Evolutionary conservation across 2,329 filamentous ascomycete genomes (phyloP).

Genomic region (Pseudogymnoascus pannorum): DNA sequence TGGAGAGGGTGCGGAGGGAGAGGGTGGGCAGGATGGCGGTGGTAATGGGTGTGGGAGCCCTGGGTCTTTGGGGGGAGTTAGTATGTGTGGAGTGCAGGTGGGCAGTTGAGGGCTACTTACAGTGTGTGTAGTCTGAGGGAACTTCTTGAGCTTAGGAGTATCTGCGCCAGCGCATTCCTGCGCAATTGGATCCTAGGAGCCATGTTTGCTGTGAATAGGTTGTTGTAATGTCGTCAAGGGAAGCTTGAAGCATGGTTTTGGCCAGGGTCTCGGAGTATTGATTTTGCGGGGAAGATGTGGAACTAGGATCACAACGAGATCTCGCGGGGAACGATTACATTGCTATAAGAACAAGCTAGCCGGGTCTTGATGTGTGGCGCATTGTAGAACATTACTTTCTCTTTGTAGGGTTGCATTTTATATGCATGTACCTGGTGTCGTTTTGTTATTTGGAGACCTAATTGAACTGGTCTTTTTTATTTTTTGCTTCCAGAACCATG

Average conservation of each 20-base stretch:
- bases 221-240: background rate
- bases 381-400: background rate
- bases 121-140: background rate
- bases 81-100: background rate
- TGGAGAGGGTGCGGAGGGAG: background rate
- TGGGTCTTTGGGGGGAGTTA: background rate
- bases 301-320: background rate
- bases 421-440: background rate
- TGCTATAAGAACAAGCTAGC: background rate
- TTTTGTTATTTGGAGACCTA: background rate
- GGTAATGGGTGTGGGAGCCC: background rate
- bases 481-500: background rate
- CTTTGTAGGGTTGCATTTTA: background rate
- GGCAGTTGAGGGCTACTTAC: background rate
- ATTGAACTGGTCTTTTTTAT: background rate
- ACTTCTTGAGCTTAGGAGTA: background rate
- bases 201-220: slow-evolving; percentile 5
- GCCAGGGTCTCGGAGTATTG: slow-evolving; percentile 1
- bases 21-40: background rate
- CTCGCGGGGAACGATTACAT: background rate
- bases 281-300: background rate
- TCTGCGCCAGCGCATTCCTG: slow-evolving; percentile 2
- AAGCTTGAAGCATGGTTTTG: background rate
- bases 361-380: background rate
- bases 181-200: background rate